Conservation (phyloP, 768 basidiomycete genomes). For the Podaxis sp. region DNA sequence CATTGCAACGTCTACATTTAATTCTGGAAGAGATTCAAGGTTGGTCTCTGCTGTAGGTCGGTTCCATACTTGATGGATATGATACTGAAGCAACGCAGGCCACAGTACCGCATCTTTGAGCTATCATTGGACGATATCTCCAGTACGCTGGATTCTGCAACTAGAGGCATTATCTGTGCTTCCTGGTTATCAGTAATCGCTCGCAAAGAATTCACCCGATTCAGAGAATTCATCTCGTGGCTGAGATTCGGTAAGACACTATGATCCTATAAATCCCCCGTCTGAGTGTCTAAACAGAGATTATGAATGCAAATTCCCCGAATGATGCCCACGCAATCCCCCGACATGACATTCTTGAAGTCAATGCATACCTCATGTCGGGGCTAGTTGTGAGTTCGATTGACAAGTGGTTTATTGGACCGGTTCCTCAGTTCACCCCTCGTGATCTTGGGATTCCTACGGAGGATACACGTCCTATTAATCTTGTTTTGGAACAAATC, state of each 20-base stretch:
- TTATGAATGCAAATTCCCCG: constrained; percentile 44
- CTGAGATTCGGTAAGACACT: constrained; percentile 59
- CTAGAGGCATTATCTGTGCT: constrained; percentile 56
- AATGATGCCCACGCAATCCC: constrained; percentile 44
- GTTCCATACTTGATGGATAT: constrained; percentile 1
- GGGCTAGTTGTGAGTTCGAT: constrained; percentile 65
- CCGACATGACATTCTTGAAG: constrained; percentile 74
- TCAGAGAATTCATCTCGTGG: constrained; percentile 79
- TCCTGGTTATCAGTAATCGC: constrained; percentile 67
- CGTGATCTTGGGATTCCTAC: constrained; percentile 44
- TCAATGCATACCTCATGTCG: constrained; percentile 72
- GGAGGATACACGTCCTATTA: constrained; percentile 28
- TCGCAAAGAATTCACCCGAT: constrained; percentile 63
- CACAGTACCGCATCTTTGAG: constrained; percentile 53
- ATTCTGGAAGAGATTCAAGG: constrained; percentile 75
- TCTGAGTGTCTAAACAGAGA: constrained; percentile 30
- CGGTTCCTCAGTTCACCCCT: constrained; percentile 46
- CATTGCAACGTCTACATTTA: constrained; percentile 72
- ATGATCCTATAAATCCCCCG: neutral
- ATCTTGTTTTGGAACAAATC: constrained; percentile 42
- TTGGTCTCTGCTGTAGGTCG: constrained; percentile 65
- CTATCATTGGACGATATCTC: constrained; percentile 47
- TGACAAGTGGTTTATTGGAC: constrained; percentile 78
- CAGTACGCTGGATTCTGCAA: constrained; percentile 47
- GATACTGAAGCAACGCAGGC: constrained; percentile 10